phyloP scores from a whole-genome alignment of 768 basidiomycete species.

The Tylopilus felleus region DNA sequence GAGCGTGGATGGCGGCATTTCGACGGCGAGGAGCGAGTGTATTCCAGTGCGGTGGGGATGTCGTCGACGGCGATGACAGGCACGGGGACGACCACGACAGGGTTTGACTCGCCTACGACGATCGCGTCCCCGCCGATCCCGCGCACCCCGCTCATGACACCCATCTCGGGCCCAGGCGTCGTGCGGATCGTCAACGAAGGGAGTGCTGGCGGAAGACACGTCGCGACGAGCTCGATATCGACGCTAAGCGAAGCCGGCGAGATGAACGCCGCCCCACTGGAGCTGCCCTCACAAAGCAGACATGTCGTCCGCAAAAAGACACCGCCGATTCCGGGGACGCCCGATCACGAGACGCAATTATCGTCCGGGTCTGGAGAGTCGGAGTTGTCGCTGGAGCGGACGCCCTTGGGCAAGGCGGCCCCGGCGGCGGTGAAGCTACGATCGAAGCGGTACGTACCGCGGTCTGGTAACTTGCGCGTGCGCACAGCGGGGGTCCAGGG shows the following conservation, averaged over 20 bases:
- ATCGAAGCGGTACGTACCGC: constrained; percentile 46
- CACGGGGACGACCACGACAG: constrained; percentile 11
- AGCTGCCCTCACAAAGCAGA: constrained; percentile 26
- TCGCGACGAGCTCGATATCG: constrained; percentile 29
- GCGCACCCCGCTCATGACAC: constrained; percentile 35
- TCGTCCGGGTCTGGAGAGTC: constrained; percentile 36
- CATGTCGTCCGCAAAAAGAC: constrained; percentile 39
- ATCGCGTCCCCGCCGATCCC: constrained; percentile 39
- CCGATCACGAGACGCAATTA: background rate
- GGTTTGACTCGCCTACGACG: constrained; percentile 38
- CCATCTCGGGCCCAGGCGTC: constrained; percentile 6
- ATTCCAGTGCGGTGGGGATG: background rate
- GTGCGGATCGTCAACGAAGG: constrained; percentile 31
- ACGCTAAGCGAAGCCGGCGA: constrained; percentile 28
- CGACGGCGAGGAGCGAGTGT: constrained; percentile 9
- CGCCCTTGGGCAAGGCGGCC: constrained; percentile 37
- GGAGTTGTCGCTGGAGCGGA: constrained; percentile 31
- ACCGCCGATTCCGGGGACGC: constrained; percentile 23
- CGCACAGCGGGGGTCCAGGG: constrained; percentile 20
- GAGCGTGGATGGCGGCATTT: constrained; percentile 33
- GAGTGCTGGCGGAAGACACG: constrained; percentile 15
- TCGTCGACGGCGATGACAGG: background rate
- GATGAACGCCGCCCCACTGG: constrained; percentile 13
- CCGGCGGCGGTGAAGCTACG: constrained; percentile 36
- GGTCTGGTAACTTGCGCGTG: constrained; percentile 48